Base-by-base conservation (phyloP, 805 yeast species). In the Pichia deserticola region DNA sequence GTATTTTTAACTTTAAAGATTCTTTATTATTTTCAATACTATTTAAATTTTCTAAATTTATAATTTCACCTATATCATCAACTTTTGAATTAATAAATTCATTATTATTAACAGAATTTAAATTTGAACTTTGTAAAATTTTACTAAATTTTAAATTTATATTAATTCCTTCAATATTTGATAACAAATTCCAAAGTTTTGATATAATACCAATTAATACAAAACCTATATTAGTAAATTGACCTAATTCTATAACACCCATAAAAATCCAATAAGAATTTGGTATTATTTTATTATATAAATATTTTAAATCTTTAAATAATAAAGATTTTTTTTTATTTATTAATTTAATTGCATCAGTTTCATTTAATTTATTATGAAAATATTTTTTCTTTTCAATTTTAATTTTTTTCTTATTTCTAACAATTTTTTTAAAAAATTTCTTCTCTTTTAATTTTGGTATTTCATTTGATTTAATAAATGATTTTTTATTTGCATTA, bases 151-250 rank as follows among this genome's bases (percentile, higher is more conserved):
- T 12, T 4, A 27, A 9, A 38, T 40, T 47, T 3, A 27, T 9
- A n/a, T 28, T n/a, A 30, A 44, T 27, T 13, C 36, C 40, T 4
- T 48, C 47, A 32, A 48, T 15, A 20, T 43, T 38, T 4, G 28
- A 13, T 30, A 48, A 25, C 10, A 48, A 11, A 20, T 36, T 28
- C 40, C 71, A 63, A 9, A 86, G 57, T 47, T 74, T 71, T 3
- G 85, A 74, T 37, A 79, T 56, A 20, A 69, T 47, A 0, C 86
- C 95, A 4, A 87, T 59, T 38, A 88, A 63, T 0, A 85, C 78
- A 54, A 89, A 73, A 2, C 95, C 96, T 11, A 89, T 62, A 1
- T 82, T 76, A 7, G 87, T 73, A 59, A 85, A 89, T 60, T 89
- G 95, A 0, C 90, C 95, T 51, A 82, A 72, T 1, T 84, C 81